Base-by-base conservation (phyloP, 2,329 filamentous ascomycete genomes). In the Sporothrix mexicana region DNA sequence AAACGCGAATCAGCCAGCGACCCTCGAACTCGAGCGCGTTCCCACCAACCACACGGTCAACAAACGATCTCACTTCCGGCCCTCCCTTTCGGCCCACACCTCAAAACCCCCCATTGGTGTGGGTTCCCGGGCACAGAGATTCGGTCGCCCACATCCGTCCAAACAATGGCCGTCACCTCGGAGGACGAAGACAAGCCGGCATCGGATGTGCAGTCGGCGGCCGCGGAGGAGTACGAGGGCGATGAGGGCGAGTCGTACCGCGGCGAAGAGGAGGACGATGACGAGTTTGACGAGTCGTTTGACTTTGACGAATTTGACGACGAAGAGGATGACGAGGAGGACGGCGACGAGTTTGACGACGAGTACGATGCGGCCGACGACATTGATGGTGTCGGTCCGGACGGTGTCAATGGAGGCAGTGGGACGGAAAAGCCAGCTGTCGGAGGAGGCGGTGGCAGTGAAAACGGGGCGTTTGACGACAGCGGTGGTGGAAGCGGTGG, bases 291-390 rank as follows among this genome's bases (percentile, higher is more conserved):
- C 71, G 73, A 74, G 12, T n/a, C 64, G 41, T 70, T 72, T 49
- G 57, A 70, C 8, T 68, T 71, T 69, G 72, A 71, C 55, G 71
- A 76, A 47, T 73, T 75, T 12, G 59, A 72, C 41, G 73, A 75
- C 9, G 73, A 80, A 69, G 81, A 81, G 66, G 80, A 79, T 45
- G 79, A 81, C n/a, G 80, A 80, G 68, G 81, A 80, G 8, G 76
- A 77, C 57, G 74, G 75, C 64, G 76, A 76, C 53, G 72, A 72
- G 59, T 76, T 76, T 45, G 76, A 76, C 45, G 79, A 79, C 73
- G 77, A 79, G 62, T 77, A 80, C 36, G 78, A 79, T 55, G 74
- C 76, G n/a, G 55, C 53, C 23, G 64, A 68, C 47, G 64, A 53
- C 47, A 68, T 68, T 53, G 64, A 68, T 25, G 64, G 64, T 12